phyloP scores from a whole-genome alignment of 2,329 filamentous ascomycete species.

The Cercospora brassicicola region DNA sequence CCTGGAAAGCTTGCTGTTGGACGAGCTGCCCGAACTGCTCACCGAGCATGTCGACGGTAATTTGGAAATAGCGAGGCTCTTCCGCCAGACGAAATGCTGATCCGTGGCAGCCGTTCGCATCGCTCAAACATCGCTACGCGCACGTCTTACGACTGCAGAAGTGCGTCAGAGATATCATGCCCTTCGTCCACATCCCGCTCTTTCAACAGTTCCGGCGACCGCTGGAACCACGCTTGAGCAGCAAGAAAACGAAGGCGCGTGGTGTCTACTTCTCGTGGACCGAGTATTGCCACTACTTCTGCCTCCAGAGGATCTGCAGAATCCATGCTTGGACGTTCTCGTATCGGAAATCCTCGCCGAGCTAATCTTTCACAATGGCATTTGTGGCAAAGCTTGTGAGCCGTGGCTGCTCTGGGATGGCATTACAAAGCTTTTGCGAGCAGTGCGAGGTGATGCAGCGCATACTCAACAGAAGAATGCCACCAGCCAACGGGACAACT shows the following conservation, averaged over 20 bases:
- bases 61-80: slow-evolving; percentile 25
- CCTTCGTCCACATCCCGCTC: slow-evolving; percentile 74
- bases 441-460: slow-evolving; percentile 31
- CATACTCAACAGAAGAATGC: background rate
- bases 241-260: slow-evolving; percentile 73
- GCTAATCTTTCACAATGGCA: slow-evolving; percentile 78
- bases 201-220: slow-evolving; percentile 70
- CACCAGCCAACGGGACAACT: slow-evolving; percentile 53
- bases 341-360: slow-evolving; percentile 87
- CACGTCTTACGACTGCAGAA: slow-evolving; percentile 11
- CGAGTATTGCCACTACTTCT: slow-evolving; percentile 79
- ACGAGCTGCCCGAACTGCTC: slow-evolving; percentile 82
- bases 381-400: slow-evolving; percentile 78
- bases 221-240: slow-evolving; percentile 53
- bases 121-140: slow-evolving; percentile 14
- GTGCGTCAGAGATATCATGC: slow-evolving; percentile 64
- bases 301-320: slow-evolving; percentile 88
- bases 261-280: slow-evolving; percentile 85
- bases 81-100: slow-evolving; percentile 28
- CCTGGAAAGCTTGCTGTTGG: slow-evolving; percentile 75
- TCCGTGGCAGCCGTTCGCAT: slow-evolving; percentile 28
- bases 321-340: slow-evolving; percentile 77
- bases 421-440: slow-evolving; percentile 68
- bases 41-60: slow-evolving; percentile 77
- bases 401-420: slow-evolving; percentile 87